A percentile compares a stretch with the other conserved stretches of the same genome.
phyloP scores from a whole-genome alignment of 2,329 filamentous ascomycete genomes.

The Colletotrichum gigasporum region DNA sequence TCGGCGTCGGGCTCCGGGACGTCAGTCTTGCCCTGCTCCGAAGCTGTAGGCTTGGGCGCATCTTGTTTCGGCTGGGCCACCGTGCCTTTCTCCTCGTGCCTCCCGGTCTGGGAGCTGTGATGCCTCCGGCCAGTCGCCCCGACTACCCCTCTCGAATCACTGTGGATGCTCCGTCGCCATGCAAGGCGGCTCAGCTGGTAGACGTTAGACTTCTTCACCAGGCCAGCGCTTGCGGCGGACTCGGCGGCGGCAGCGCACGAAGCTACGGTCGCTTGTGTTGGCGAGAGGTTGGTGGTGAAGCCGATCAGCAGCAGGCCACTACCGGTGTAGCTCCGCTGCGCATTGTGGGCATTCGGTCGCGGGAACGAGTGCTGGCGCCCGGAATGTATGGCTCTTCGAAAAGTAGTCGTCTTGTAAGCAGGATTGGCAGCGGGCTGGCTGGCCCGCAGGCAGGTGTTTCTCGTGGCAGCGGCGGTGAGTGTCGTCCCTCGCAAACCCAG shows the following conservation, averaged over 20 bases:
- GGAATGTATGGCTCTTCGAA: slow-evolving; percentile 23
- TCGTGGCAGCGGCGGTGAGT: slow-evolving; percentile 1
- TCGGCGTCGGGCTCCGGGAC: slow-evolving; percentile 43
- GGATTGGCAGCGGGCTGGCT: slow-evolving; percentile 2
- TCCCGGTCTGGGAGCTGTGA: slow-evolving; percentile 40
- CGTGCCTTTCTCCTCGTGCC: slow-evolving; percentile 31
- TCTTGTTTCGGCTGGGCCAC: slow-evolving; percentile 12
- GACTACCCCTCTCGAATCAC: slow-evolving; percentile 36
- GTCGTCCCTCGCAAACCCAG: slow-evolving; percentile 24
- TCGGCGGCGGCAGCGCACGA: slow-evolving; percentile 51
- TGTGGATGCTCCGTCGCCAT: slow-evolving; percentile 47
- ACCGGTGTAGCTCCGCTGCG: slow-evolving; percentile 62
- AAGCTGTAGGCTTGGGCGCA: slow-evolving; percentile 12
- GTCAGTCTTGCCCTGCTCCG: slow-evolving; percentile 34
- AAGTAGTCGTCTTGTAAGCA: neutral
- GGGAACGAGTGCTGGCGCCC: slow-evolving; percentile 16
- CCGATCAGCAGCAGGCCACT: slow-evolving; percentile 63
- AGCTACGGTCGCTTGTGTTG: slow-evolving; percentile 48
- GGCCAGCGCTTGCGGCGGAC: slow-evolving; percentile 40
- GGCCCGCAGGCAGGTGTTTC: slow-evolving; percentile 2
- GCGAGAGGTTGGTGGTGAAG: slow-evolving; percentile 47
- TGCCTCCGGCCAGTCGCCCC: slow-evolving; percentile 40
- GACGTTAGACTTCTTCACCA: slow-evolving; percentile 42
- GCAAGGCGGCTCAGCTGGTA: slow-evolving; percentile 46
- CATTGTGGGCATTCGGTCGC: slow-evolving; percentile 41